Conservation (phyloP, 129 eudicot genomes). For the Artemisia tridentata region DNA sequence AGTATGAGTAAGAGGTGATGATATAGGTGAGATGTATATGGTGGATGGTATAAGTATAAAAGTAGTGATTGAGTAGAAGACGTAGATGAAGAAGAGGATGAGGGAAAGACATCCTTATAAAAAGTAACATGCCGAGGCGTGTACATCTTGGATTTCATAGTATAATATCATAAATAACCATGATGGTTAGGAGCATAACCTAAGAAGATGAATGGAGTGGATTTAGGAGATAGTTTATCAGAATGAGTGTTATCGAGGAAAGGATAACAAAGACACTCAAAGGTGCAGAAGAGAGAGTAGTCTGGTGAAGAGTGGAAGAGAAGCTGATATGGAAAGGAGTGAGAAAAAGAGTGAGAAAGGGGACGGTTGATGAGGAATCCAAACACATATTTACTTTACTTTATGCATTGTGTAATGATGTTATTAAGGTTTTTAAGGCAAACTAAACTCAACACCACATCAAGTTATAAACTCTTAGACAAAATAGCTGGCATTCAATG, state of each 20-base stretch:
- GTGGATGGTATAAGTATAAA: too few species aligned
- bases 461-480: too few species aligned
- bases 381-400: too few species aligned
- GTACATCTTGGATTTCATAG: neutral
- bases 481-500: too few species aligned
- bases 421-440: too few species aligned
- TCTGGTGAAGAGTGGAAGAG: neutral
- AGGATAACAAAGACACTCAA: neutral
- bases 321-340: neutral
- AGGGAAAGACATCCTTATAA: neutral
- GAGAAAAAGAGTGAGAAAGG: neutral
- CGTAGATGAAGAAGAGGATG: neutral
- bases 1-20: too few species aligned
- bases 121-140: neutral
- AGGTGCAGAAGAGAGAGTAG: neutral
- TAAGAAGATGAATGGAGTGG: neutral
- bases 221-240: neutral
- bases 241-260: neutral
- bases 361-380: too few species aligned
- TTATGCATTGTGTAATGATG: too few species aligned
- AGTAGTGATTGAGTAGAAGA: neutral
- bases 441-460: too few species aligned
- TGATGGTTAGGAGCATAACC: neutral
- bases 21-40: too few species aligned
- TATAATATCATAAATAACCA: neutral